Base-by-base conservation (phyloP, 805 yeast species). In the Starmerella bombicola region DNA sequence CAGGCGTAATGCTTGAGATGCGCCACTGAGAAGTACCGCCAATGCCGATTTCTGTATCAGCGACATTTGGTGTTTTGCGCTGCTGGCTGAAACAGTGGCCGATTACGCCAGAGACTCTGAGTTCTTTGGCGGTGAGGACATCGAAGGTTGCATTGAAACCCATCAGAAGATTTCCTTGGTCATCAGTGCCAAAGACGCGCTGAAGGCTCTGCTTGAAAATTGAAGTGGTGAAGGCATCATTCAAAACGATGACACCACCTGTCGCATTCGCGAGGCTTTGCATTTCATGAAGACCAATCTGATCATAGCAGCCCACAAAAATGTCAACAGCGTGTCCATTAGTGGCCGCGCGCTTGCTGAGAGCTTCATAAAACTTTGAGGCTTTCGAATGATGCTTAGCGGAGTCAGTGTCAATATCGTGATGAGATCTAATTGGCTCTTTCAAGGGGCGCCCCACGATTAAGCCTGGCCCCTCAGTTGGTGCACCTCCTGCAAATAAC, bases 381-480 rank as follows among this genome's bases (percentile, higher is more conserved):
- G 95, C 93, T 60, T 81, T 82, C 56, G 81, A 79, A 65, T 76
- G 82, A 59, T 85, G 94, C 56, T 78, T 78, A 41, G 95, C 93
- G 37, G 71, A 63, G 54, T 88, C 96, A 51, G 85, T 78, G 60
- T 91, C 97, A 51, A 91, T 82, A 60, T 91, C 98, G 56, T 81
- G 83, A 64, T 91, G 99, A 7, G 98, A 91, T 68, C 99, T 76
- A 54, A 91, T 80, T 36, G 98, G 95, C 63, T 91, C 98, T 59
- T 82, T 81, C 59, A 91, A 71, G 60, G 85, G 91, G 19, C 79
- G 76, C 33, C 88, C 83, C 22, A 91, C 99, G 51, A 91, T 84
- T 59, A 82, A 67, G 53, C 99, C 99, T 10, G 99, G 97, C 34
- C 80, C 80, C 57, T 80, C 76, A 34, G 98, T 91, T 59, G 95